phyloP scores from a whole-genome alignment of 78 protist genomes.

The Speleostelium caveatum region DNA sequence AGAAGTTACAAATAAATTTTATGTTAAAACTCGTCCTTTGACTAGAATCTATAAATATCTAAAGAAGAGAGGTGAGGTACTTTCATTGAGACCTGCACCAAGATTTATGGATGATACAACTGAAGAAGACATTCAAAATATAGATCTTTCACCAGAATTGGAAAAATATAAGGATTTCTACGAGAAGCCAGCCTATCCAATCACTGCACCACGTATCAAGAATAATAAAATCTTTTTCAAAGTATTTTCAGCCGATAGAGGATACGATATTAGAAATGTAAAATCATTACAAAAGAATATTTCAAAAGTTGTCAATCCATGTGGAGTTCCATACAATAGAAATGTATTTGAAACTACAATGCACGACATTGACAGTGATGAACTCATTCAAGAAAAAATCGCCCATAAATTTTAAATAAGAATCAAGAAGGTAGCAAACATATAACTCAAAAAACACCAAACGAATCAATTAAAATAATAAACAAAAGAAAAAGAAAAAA shows the following conservation, averaged over 20 bases:
- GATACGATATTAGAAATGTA: conserved; percentile 58
- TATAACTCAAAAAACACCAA: not conserved
- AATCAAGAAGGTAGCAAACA: not conserved
- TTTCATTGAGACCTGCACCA: conserved; percentile 47
- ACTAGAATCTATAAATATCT: conserved; percentile 55
- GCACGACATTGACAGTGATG: conserved; percentile 38
- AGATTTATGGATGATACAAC: not conserved
- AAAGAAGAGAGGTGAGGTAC: conserved; percentile 79
- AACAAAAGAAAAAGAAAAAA: not conserved
- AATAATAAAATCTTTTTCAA: conserved; percentile 1
- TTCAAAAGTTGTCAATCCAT: not conserved
- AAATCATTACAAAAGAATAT: conserved; percentile 5
- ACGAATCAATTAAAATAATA: not conserved
- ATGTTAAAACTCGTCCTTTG: conserved; percentile 60
- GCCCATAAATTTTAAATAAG: conserved; percentile 24
- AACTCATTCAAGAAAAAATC: conserved; percentile 29
- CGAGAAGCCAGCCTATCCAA: conserved; percentile 28
- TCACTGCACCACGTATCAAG: conserved; percentile 29
- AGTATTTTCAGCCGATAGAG: not conserved
- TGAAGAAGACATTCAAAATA: not conserved
- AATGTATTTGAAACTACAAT: conserved; percentile 19
- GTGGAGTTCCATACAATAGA: conserved; percentile 20
- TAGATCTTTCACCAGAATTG: not conserved
- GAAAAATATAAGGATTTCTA: conserved; percentile 20
- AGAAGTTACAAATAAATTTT: conserved; percentile 42